phyloP scores from a whole-genome alignment of 495 filamentous ascomycete genomes.

The Daldinia caldariorum region DNA sequence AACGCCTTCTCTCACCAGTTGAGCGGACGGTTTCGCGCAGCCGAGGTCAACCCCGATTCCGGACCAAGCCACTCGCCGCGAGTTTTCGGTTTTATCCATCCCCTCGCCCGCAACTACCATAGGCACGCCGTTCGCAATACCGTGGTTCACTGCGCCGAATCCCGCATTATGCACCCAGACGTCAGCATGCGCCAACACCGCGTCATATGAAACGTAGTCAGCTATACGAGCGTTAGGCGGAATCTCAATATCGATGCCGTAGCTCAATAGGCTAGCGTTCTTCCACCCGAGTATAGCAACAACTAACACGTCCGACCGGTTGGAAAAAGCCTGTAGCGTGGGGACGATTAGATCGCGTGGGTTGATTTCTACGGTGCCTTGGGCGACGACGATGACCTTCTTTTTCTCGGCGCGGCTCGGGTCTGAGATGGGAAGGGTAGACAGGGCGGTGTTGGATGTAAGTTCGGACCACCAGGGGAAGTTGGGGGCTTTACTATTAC shows the following conservation, averaged over 20 bases:
- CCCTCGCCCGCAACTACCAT: conserved; percentile 53
- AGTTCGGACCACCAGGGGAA: conserved; percentile 44
- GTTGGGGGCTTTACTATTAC: neutral
- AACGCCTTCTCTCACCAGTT: conserved; percentile 42
- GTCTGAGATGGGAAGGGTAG: neutral
- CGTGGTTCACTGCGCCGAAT: conserved; percentile 54
- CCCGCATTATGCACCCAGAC: conserved; percentile 55
- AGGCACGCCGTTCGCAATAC: conserved; percentile 52
- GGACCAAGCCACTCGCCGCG: conserved; percentile 45
- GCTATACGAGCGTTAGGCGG: conserved; percentile 47
- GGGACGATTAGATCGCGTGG: conserved; percentile 50
- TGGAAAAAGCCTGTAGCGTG: conserved; percentile 45
- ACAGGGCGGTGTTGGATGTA: conserved; percentile 19
- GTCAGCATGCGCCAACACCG: conserved; percentile 47
- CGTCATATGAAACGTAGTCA: conserved; percentile 53
- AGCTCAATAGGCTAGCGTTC: conserved; percentile 35
- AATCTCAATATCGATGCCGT: conserved; percentile 3
- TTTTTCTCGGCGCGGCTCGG: conserved; percentile 22
- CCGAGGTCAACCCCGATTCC: conserved; percentile 51
- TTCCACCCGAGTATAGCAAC: conserved; percentile 49
- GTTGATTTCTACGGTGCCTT: conserved; percentile 51
- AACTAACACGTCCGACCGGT: conserved; percentile 43
- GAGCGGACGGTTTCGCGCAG: conserved; percentile 32
- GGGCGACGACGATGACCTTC: conserved; percentile 52
- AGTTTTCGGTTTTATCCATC: conserved; percentile 53